phyloP scores from a whole-genome alignment of 1,284 basidiomycete species.

The Irpex sp. region DNA sequence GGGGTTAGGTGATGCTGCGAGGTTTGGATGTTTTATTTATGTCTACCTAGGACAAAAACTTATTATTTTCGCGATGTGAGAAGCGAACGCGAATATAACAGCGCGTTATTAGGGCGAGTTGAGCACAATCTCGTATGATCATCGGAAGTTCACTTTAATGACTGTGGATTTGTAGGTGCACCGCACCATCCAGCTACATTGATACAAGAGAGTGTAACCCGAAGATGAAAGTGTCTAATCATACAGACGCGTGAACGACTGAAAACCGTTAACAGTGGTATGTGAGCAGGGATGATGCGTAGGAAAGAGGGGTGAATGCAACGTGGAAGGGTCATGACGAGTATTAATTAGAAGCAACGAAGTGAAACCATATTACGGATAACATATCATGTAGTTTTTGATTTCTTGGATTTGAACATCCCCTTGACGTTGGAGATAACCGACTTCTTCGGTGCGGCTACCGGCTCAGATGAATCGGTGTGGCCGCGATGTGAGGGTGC shows the following conservation, averaged over 20 bases:
- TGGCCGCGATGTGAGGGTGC: not conserved
- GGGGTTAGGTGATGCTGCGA: too few relatives aligned
- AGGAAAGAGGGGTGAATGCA: not conserved
- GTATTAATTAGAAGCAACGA: not conserved
- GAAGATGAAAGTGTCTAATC: not conserved
- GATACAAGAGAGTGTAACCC: not conserved
- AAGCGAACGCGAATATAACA: too few relatives aligned
- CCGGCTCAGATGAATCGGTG: not conserved
- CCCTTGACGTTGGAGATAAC: slow-evolving; percentile 1
- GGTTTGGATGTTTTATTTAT: too few relatives aligned
- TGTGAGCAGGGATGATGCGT: not conserved
- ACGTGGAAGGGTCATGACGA: not conserved
- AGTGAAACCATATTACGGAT: not conserved
- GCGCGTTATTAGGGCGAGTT: too few relatives aligned
- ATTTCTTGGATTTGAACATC: slow-evolving; percentile 1
- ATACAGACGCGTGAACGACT: not conserved
- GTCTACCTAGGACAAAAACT: too few relatives aligned
- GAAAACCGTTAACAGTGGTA: not conserved
- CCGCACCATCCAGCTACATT: not conserved
- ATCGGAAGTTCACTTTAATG: too few relatives aligned
- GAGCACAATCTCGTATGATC: too few relatives aligned
- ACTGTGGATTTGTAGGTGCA: not conserved
- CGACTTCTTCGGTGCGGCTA: not conserved
- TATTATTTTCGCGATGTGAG: too few relatives aligned
- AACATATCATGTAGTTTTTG: not conserved